Base-by-base conservation (phyloP, 164 flowering plant species). In the Magnolia changhungtana region DNA sequence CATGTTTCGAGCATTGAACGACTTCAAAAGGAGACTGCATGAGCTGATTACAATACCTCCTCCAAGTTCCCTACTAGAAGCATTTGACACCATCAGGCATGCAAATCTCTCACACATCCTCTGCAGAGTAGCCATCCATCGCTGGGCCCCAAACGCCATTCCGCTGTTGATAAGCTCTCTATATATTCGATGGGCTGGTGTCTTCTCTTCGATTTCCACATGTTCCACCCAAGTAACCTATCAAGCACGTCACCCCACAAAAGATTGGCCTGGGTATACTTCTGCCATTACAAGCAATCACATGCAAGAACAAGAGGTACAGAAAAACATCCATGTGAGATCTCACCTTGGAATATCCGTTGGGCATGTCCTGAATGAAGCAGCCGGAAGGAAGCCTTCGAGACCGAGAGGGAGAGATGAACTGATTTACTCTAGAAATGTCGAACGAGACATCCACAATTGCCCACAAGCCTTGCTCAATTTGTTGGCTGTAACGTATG, bases 371-470 rank as follows among this genome's bases (percentile, higher is more conserved):
- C 79, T 93, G 91, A 24, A 93, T 78, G 50, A 93, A 71, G 71
- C 91, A 91, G 51, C 99, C 99, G 13, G 99, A 96, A 63, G 99
- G 99, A 77, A 88, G 93, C 82, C 87, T 90, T 66, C 93, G 79
- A 79, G 88, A 89, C 69, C 10, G 74, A 5, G 76, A 74, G 83
- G 51, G 85, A 19, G 77, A 23, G 19, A 73, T 69, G 67, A 75
- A 29, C 20, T 83, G 72, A 78, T 72, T 82, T 19, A 90, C 88
- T 65, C 76, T 82, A 50, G 81, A 75, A 8, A 66, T 14, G 67
- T 90, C 92, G 7, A 84, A 72, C 13, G 99, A 93, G 16, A 94
- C 85, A 77, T 96, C 98, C 13, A 84, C 94, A 76, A 96, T 90
- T 13, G 88, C 95, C 99, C 99, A 96, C 29, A 83, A 20, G 31